Base-by-base conservation (phyloP, 805 yeast species). In the Torulaspora microellipsoides region DNA sequence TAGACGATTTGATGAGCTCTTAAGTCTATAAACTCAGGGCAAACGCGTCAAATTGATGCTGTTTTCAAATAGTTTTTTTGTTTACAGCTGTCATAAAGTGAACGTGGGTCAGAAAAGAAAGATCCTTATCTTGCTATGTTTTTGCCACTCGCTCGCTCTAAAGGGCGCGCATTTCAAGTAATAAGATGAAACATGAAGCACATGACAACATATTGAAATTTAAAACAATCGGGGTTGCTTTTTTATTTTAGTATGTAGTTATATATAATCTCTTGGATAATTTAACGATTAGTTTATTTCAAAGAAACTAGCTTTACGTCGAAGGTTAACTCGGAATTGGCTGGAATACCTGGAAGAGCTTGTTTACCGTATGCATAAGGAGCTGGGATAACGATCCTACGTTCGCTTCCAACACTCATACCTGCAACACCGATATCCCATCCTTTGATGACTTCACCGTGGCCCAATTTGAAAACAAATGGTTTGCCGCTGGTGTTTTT, bases 391-490 rank as follows among this genome's bases (percentile, higher is more conserved):
- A 88, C 78, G 55, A 93, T 88, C 75, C 98, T 83, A 78, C 99
- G 90, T 78, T 93, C 99, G 65, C 98, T 98, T 62, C 96, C 96
- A 64, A 87, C 95, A 45, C 95, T 81, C 97, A 93, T 90, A 66
- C 98, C 98, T 47, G 91, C 89, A 59, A 93, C 93, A 77, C 99
- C 99, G 62, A 91, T 78, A 66, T 93, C 99, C 87, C 96, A 93
- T 54, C 98, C 99, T 70, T 87, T 87, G 76, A 93, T 93, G 57
- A 95, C 97, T 72, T 93, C 99, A 65, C 98, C 99, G 68, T 84
- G 85, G 61, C 99, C 99, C 58, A 93, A 78, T 51, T 78, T 80
- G 71, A 93, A 93, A 53, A 71, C 70, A 69, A 93, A 93, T 62
- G 99, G 99, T 75, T 88, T 91, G 61, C 99, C 99, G 54, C 83